A percentile compares a stretch with the other conserved stretches of the same genome.
Evolutionary conservation across 106 monocot species (phyloP).

Genomic region (Acorus calamus): DNA sequence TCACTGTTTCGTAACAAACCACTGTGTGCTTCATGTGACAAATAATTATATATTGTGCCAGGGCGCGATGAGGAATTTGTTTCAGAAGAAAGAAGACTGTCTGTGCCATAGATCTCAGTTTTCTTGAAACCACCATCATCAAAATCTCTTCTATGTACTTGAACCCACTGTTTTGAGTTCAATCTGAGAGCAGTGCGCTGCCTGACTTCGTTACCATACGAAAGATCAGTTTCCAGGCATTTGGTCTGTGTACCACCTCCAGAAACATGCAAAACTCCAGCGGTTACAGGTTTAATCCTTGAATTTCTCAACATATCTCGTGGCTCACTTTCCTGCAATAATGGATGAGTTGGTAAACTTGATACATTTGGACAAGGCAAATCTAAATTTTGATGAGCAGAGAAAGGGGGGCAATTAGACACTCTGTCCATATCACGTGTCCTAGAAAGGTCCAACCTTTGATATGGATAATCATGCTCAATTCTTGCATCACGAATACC

Average conservation of each 20-base stretch:
- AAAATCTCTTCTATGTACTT: not conserved
- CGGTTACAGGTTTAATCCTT: not conserved
- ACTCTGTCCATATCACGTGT: no score
- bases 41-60: no score
- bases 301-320: not conserved
- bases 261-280: not conserved
- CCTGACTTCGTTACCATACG: not conserved
- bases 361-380: not conserved
- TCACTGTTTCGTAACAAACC: no score
- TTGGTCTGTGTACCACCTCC: not conserved
- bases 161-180: conserved; percentile 7
- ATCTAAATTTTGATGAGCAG: not conserved
- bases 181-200: not conserved
- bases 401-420: not conserved
- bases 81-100: not conserved
- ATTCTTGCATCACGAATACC: no score
- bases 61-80: not conserved
- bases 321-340: conserved; percentile 2
- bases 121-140: conserved; percentile 1
- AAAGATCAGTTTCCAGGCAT: conserved; percentile 7
- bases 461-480: no score
- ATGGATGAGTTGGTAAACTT: not conserved
- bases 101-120: not conserved
- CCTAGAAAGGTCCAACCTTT: no score
- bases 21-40: no score